These are phyloP conservation scores for Lichina pygmaea DNA, from an alignment of 495 filamentous ascomycete species.

Conservation along the genomic window DNA sequence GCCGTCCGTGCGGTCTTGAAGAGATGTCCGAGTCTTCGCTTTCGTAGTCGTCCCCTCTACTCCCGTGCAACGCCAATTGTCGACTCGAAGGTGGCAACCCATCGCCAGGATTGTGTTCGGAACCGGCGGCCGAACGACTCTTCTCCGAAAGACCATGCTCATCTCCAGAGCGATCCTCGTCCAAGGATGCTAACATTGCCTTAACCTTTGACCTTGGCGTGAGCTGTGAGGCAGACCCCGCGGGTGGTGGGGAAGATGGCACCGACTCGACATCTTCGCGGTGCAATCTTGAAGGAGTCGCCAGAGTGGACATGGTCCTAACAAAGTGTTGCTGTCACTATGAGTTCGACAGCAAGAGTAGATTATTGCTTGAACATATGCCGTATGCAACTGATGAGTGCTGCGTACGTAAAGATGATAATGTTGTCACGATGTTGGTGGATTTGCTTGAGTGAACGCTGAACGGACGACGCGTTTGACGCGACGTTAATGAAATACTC, in stretches of 20 bases:
- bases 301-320: background rate
- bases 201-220: constrained; percentile 46
- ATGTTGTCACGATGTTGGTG: too few species aligned
- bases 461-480: too few species aligned
- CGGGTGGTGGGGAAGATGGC: background rate
- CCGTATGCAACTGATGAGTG: too few species aligned
- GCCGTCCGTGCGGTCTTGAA: constrained; percentile 31
- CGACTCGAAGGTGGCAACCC: too few species aligned
- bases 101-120: background rate
- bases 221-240: constrained; percentile 9
- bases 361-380: too few species aligned
- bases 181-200: constrained; percentile 35
- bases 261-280: background rate
- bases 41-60: constrained; percentile 1
- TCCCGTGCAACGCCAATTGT: too few species aligned
- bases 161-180: constrained; percentile 29
- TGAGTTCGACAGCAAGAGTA: too few species aligned
- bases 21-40: constrained; percentile 10
- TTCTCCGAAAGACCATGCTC: background rate
- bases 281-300: background rate
- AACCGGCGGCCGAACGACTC: background rate
- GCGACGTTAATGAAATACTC: too few species aligned
- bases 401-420: too few species aligned
- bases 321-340: too few species aligned
- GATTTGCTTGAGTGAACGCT: too few species aligned